Base-by-base conservation (phyloP, 2,329 filamentous ascomycete genomes). In the Colletotrichum sojae region DNA sequence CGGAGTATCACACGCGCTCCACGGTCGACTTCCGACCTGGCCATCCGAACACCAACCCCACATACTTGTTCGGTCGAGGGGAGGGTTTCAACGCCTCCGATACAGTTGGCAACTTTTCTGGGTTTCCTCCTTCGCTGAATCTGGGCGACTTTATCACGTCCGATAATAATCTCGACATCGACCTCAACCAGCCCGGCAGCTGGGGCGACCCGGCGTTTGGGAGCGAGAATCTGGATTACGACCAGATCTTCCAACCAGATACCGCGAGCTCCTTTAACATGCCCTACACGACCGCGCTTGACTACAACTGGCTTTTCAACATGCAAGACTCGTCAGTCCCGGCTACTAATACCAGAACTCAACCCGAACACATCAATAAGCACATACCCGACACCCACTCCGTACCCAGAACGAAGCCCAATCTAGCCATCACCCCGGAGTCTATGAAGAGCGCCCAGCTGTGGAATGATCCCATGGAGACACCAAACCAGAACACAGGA, bases 261-360 rank as follows among this genome's bases (percentile, higher is more conserved):
- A 90, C 88, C 75, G 88, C 88, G 36, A 89, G 84, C 73, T 89
- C 88, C 0, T 91, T 91, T 75, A 90, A 91, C 63, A 89, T 89
- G 78, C 89, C 89, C 5, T 91, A 89, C 75, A 90, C 89, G 2
- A 90, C 89, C 1, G 87, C 88, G 68, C 82, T 83, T 70, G 89
- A 90, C 64, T 90, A 90, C 73, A 88, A 87, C 66, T 91, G 89
- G 88, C 75, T 91, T 2, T 90, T 90, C 72, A 84, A 88, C 52
- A 76, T 86, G 64, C 80, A 83, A 61, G 76, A 77, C 39, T 75
- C 73, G 9, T 77, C 77, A 20, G 63, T 46, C 1, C 15, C 39
- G 9, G 20, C 39, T 3, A 22, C 43, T 4, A 6, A 27, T 0
- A 25, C 65, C 0, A 64, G 52, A n/a, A 25, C 59, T 3, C 13